Evolutionary conservation across 768 basidiomycete species (phyloP).

Genomic region (Rhodotorula diobovata): DNA sequence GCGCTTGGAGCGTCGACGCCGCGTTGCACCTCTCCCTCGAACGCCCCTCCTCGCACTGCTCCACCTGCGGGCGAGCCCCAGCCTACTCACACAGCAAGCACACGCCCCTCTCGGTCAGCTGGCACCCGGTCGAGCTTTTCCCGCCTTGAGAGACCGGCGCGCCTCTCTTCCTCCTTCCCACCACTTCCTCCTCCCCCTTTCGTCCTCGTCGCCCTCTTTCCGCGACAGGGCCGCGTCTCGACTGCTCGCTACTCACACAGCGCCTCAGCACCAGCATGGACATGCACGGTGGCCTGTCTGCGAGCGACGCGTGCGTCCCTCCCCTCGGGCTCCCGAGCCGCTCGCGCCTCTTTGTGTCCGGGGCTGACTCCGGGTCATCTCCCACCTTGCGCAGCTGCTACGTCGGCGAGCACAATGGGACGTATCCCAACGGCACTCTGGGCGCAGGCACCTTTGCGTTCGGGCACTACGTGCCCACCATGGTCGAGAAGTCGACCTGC

Average conservation of each 20-base stretch:
- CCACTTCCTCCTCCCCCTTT: not conserved
- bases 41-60: too few relatives aligned
- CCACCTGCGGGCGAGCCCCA: too few relatives aligned
- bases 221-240: not conserved
- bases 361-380: too few relatives aligned
- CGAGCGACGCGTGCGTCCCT: not conserved
- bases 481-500: not conserved
- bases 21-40: too few relatives aligned
- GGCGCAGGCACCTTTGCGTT: not conserved
- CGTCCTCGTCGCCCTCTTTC: not conserved
- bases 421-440: not conserved
- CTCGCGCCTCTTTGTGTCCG: not conserved
- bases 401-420: constrained; percentile 2
- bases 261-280: not conserved
- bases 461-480: not conserved
- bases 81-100: too few relatives aligned
- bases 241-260: not conserved
- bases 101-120: not conserved
- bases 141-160: not conserved
- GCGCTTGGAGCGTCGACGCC: too few relatives aligned
- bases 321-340: not conserved
- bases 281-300: not conserved
- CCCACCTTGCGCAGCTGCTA: not conserved
- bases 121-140: not conserved
- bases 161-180: not conserved